Evolutionary conservation across 768 basidiomycete genomes (phyloP), one percentile per base, ranked within the genome.

Genomic region (Rubroboletus pulcherrimus): DNA sequence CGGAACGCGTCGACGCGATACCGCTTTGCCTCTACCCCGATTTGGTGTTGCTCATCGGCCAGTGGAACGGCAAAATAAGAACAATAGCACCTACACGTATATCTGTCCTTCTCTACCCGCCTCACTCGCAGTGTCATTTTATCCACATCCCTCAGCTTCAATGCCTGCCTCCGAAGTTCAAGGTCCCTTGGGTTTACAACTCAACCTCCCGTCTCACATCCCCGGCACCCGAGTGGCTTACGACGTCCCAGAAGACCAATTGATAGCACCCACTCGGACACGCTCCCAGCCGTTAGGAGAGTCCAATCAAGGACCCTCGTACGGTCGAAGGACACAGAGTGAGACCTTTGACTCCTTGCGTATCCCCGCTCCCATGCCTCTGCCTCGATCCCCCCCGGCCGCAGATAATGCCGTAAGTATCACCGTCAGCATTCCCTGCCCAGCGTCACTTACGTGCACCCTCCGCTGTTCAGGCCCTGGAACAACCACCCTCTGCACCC

Each of bases 361-460:
- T 21, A 7, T 51, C 15, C 56, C 58, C 15, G 38, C 50, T 26
- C 41, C 64, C 33, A 41, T 66, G 49, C 52, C 60, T 39, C 35
- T 52, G 29, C 60, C 50, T 50, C 54, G 49, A 43, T 19, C 58
- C 6, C 38, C 47, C 2, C 48, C 31, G 19, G 51, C n/a, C 24
- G 60, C 62, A 49, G 62, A 71, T 61, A 66, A 68, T 61, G 55
- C 61, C 54, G 69, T 72, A 52, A 56, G 68, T 55, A 29, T 46
- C n/a, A 0, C 29, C 8, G 14, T 38, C 35, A 30, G 6, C 21
- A 26, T 14, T 21, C 14, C 17, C 49, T 21, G n/a, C 9, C 8
- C 14, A 34, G 34, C 49, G 30, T 41, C 17, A 30, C 49, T 64
- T 50, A 69, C 45, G 37, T 46, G 26, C 7, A 3, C 29, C 29